Conservation (phyloP, 2,329 filamentous ascomycete species). For the Neoarthrinium moseri region DNA sequence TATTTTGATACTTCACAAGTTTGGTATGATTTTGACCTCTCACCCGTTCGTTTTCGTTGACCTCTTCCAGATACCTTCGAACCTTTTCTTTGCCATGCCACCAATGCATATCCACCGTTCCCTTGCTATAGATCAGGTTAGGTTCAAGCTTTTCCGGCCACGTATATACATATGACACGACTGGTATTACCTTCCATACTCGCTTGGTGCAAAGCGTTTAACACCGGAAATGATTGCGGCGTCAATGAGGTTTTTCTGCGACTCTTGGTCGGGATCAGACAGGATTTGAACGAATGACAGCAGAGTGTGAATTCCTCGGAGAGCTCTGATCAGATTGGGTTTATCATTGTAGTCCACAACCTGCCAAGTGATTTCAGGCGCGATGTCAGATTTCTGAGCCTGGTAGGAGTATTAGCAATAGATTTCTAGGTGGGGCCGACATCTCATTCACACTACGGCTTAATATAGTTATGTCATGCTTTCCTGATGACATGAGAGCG, state of each 20-base stretch:
- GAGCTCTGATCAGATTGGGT: conserved; percentile 29
- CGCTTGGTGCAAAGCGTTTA: conserved; percentile 59
- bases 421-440: not conserved
- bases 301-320: conserved; percentile 50
- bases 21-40: not conserved
- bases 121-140: conserved; percentile 20
- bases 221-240: conserved; percentile 59
- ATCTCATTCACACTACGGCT: conserved; percentile 38
- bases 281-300: conserved; percentile 47
- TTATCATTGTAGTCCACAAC: conserved; percentile 43
- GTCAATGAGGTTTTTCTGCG: conserved; percentile 57
- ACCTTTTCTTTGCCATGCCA: conserved; percentile 48
- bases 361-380: conserved; percentile 34
- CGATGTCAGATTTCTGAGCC: conserved; percentile 12
- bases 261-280: conserved; percentile 28
- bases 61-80: conserved; percentile 33
- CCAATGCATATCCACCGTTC: conserved; percentile 37
- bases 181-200: conserved; percentile 45
- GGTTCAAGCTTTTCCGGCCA: no score
- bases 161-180: no score
- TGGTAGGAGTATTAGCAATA: conserved; percentile 13
- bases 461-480: conserved; percentile 52
- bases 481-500: conserved; percentile 42
- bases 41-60: conserved; percentile 24
- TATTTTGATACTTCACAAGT: conserved; percentile 1